Percentiles rank a stretch among this genome's conserved stretches.
phyloP scores from a whole-genome alignment of 306 rosid genomes.

The Vigna mungo region DNA sequence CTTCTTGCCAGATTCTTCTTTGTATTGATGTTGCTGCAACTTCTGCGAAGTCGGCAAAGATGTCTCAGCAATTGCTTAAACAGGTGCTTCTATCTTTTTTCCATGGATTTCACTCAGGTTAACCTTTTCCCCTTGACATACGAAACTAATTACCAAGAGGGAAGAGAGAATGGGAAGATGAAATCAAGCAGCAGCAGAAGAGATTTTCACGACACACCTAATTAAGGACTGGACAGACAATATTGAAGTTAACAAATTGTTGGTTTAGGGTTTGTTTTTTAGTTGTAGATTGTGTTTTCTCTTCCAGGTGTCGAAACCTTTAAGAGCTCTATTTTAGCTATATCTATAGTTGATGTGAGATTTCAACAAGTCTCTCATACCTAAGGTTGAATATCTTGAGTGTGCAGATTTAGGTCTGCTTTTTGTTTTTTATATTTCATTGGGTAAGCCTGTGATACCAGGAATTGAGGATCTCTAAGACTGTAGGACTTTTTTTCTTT shows the following conservation, averaged over 20 bases:
- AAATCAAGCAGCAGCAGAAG: background rate
- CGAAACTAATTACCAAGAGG: conserved; percentile 15
- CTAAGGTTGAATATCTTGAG: background rate
- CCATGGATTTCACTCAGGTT: conserved; percentile 12
- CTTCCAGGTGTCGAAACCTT: background rate
- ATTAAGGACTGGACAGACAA: background rate
- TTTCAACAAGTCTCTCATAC: background rate
- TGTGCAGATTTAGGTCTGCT: background rate
- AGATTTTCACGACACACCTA: background rate
- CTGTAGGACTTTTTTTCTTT: background rate
- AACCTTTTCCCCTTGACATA: background rate
- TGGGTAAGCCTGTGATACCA: background rate
- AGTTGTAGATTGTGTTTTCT: conserved; percentile 1
- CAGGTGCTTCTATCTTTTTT: conserved; percentile 69
- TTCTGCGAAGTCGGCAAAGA: conserved; percentile 82
- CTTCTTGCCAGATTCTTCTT: conserved; percentile 89
- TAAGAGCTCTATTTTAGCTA: background rate
- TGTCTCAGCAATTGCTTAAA: conserved; percentile 86
- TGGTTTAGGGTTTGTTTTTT: conserved; percentile 27
- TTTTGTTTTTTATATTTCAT: background rate
- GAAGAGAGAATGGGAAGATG: conserved; percentile 12
- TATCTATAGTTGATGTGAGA: background rate
- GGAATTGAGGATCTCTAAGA: background rate
- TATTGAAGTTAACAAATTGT: conserved; percentile 13
- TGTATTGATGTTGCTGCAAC: conserved; percentile 94